Conservation (phyloP, 768 basidiomycete genomes). For the Tricholoma saponaceum region DNA sequence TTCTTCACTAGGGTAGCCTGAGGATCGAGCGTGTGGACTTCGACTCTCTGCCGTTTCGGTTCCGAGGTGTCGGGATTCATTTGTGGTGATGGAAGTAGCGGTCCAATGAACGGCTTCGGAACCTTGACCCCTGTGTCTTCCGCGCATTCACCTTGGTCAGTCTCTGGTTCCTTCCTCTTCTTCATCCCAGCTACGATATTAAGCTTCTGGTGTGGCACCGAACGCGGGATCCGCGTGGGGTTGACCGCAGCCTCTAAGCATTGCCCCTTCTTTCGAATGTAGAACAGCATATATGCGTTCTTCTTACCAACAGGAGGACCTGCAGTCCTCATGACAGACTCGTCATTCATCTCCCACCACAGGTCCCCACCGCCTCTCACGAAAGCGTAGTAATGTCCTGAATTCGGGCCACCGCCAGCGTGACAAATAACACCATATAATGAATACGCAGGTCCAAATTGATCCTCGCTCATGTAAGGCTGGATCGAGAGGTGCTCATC, state of each 20-base stretch:
- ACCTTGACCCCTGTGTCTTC: conserved; percentile 51
- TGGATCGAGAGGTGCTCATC: conserved; percentile 68
- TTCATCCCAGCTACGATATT: conserved; percentile 47
- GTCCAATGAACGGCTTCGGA: conserved; percentile 57
- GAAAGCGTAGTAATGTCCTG: conserved; percentile 91
- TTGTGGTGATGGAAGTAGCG: conserved; percentile 51
- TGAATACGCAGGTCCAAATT: conserved; percentile 74
- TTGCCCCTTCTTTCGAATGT: conserved; percentile 78
- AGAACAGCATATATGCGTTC: conserved; percentile 93
- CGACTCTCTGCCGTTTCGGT: conserved; percentile 22
- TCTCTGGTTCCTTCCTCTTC: conserved; percentile 38
- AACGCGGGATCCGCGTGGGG: conserved; percentile 17
- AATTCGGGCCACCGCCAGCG: conserved; percentile 88
- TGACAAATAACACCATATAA: conserved; percentile 93
- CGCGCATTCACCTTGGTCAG: conserved; percentile 38
- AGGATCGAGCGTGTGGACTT: conserved; percentile 33
- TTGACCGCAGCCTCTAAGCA: conserved; percentile 61
- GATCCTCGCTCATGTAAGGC: conserved; percentile 79
- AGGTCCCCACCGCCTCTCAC: conserved; percentile 64
- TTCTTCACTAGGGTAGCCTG: conserved; percentile 49
- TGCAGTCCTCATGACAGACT: conserved; percentile 47
- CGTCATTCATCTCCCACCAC: conserved; percentile 97
- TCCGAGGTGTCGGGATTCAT: conserved; percentile 18
- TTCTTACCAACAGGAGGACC: conserved; percentile 55
- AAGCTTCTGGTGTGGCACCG: conserved; percentile 25